Conservation (phyloP, 2,329 filamentous ascomycete genomes). For the Fusarium sororula region DNA sequence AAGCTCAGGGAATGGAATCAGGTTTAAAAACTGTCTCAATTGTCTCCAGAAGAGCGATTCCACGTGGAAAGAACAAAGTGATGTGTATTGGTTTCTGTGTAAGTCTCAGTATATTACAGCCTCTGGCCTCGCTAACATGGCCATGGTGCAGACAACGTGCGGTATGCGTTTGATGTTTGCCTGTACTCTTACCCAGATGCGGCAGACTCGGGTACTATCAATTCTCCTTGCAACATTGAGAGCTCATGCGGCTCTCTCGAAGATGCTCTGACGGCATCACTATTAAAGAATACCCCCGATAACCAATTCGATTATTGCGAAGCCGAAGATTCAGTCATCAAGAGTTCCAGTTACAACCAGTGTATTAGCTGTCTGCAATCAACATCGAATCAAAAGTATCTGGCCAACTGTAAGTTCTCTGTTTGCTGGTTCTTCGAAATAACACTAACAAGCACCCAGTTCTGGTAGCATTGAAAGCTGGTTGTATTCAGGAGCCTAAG, state of each 20-base stretch:
- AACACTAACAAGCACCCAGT: conserved; percentile 46
- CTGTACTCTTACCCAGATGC: conserved; percentile 51
- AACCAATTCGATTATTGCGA: conserved; percentile 52
- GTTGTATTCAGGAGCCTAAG: conserved; percentile 56
- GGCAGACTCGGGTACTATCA: conserved; percentile 42
- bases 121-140: too few relatives aligned
- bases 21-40: too few relatives aligned
- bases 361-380: conserved; percentile 57
- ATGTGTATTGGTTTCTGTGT: too few relatives aligned
- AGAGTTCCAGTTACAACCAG: conserved; percentile 42
- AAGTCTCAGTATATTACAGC: too few relatives aligned
- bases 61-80: too few relatives aligned
- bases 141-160: too few relatives aligned
- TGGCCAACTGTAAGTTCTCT: conserved; percentile 54
- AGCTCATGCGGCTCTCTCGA: conserved; percentile 54
- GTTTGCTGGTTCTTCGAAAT: too few relatives aligned
- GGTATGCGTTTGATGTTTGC: conserved; percentile 59
- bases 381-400: conserved; percentile 52
- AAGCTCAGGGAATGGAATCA: too few relatives aligned
- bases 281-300: too few relatives aligned
- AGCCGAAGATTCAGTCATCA: conserved; percentile 48
- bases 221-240: conserved; percentile 56
- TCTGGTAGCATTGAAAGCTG: conserved; percentile 57
- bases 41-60: too few relatives aligned
- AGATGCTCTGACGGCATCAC: not conserved